These are phyloP conservation scores for Phialophora macrospora DNA, from an alignment of 2,329 filamentous ascomycete genomes.

Conservation along the genomic window DNA sequence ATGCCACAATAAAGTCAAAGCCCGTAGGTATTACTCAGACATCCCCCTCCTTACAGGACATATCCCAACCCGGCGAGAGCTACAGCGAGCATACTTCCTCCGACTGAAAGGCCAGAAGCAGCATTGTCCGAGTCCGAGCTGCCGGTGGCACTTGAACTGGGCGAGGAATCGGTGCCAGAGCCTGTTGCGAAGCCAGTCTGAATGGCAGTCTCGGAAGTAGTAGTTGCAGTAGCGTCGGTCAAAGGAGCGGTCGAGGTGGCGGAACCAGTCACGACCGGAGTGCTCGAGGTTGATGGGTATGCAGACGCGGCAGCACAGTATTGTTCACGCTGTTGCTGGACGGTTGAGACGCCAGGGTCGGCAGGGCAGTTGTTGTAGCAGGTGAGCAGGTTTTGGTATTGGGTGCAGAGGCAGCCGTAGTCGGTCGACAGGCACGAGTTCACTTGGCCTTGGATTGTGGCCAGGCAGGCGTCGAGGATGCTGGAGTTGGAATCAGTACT, in stretches of 20 bases:
- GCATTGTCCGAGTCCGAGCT: constrained; percentile 31
- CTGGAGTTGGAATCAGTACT: constrained; percentile 40
- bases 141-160: constrained; percentile 39
- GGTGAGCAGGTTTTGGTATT: constrained; percentile 59
- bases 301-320: constrained; percentile 53
- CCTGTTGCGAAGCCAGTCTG: constrained; percentile 30
- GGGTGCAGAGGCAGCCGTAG: constrained; percentile 63
- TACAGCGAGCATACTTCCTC: constrained; percentile 41
- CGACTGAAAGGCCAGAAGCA: constrained; percentile 31
- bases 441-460: constrained; percentile 49
- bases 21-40: neutral
- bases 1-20: neutral
- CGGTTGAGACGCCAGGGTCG: constrained; percentile 47
- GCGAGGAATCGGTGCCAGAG: constrained; percentile 29
- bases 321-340: constrained; percentile 43
- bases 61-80: constrained; percentile 33
- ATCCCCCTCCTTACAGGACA: constrained; percentile 18
- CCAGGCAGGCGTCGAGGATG: constrained; percentile 58
- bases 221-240: constrained; percentile 15
- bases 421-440: constrained; percentile 54
- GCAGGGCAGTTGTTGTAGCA: constrained; percentile 70
- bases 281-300: constrained; percentile 40
- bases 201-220: constrained; percentile 25
- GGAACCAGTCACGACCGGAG: constrained; percentile 28
- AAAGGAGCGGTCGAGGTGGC: constrained; percentile 17